phyloP scores from a whole-genome alignment of 2,329 filamentous ascomycete species.

The Pseudocercospora musae region DNA sequence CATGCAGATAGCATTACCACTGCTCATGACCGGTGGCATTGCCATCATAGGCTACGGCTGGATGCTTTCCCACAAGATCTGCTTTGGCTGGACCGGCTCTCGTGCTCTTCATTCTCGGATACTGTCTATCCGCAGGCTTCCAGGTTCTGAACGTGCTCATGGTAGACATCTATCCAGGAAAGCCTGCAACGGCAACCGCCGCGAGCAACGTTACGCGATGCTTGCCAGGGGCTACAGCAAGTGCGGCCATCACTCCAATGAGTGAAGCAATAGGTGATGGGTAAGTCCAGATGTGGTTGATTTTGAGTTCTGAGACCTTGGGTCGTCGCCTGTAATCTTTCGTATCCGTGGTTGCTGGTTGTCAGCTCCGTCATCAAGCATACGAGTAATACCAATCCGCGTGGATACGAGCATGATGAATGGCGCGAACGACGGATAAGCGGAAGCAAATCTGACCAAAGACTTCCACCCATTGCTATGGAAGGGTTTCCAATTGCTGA shows the following conservation, averaged over 20 bases:
- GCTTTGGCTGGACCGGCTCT: slow-evolving; percentile 30
- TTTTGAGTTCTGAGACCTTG: neutral
- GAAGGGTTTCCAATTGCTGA: neutral
- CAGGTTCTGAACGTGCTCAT: slow-evolving; percentile 48
- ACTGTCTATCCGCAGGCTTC: slow-evolving; percentile 41
- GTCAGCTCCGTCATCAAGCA: neutral
- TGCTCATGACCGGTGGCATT: slow-evolving; percentile 34
- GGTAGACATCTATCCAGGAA: slow-evolving; percentile 44
- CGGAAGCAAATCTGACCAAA: neutral
- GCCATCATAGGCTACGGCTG: slow-evolving; percentile 43
- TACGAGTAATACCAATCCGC: neutral
- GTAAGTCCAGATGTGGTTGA: slow-evolving; percentile 15
- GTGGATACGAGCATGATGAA: neutral
- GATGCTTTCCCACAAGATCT: slow-evolving; percentile 36
- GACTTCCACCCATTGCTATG: neutral
- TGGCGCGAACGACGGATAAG: neutral
- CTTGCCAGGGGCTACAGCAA: slow-evolving; percentile 43
- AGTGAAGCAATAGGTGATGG: slow-evolving; percentile 39
- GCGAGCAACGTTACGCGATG: slow-evolving; percentile 46
- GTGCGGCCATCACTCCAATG: slow-evolving; percentile 41
- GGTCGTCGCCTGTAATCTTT: neutral
- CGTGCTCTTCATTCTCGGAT: slow-evolving; percentile 31
- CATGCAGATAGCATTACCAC: slow-evolving; percentile 40
- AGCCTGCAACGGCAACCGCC: slow-evolving; percentile 43
- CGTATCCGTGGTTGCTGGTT: neutral